Percentiles rank a stretch among this genome's conserved stretches.
phyloP scores from a whole-genome alignment of 1,284 basidiomycete species.

The Coriolopsis trogii region DNA sequence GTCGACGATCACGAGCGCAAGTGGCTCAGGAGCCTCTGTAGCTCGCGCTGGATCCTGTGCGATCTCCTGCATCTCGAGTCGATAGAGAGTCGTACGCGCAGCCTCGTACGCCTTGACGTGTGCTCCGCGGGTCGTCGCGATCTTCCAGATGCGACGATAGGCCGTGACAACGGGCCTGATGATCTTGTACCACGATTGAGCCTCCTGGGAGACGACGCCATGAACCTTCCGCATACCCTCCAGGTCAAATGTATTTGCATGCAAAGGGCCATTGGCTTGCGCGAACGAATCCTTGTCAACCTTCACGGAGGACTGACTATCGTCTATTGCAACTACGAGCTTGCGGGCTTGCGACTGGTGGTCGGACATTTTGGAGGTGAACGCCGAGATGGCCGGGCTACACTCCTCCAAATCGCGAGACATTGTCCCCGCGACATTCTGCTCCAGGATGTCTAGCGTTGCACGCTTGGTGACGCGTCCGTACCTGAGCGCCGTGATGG shows the following conservation, averaged over 20 bases:
- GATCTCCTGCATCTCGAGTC: conserved; percentile 46
- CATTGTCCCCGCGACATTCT: conserved; percentile 60
- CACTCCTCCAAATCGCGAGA: conserved; percentile 30
- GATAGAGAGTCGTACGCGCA: conserved; percentile 50
- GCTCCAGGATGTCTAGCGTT: conserved; percentile 62
- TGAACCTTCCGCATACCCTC: conserved; percentile 19
- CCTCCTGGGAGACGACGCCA: conserved; percentile 26
- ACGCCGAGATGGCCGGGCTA: conserved; percentile 9
- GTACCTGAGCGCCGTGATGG: conserved; percentile 57
- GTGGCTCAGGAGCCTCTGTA: conserved; percentile 42
- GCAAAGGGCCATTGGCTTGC: conserved; percentile 11
- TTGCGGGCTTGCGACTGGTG: conserved; percentile 15
- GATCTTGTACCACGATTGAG: conserved; percentile 41
- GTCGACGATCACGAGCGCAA: conserved; percentile 50
- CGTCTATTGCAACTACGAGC: not conserved
- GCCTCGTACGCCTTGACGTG: conserved; percentile 58
- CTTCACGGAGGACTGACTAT: not conserved
- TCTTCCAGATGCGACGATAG: conserved; percentile 40
- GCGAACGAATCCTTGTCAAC: not conserved
- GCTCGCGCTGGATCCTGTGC: conserved; percentile 37
- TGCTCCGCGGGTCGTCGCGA: conserved; percentile 48
- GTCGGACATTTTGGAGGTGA: conserved; percentile 5
- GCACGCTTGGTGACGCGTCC: conserved; percentile 65
- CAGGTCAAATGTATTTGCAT: not conserved
- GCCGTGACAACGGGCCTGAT: conserved; percentile 36